phyloP scores from a whole-genome alignment of 1,284 basidiomycete genomes.

The Sporisorium graminicola region DNA sequence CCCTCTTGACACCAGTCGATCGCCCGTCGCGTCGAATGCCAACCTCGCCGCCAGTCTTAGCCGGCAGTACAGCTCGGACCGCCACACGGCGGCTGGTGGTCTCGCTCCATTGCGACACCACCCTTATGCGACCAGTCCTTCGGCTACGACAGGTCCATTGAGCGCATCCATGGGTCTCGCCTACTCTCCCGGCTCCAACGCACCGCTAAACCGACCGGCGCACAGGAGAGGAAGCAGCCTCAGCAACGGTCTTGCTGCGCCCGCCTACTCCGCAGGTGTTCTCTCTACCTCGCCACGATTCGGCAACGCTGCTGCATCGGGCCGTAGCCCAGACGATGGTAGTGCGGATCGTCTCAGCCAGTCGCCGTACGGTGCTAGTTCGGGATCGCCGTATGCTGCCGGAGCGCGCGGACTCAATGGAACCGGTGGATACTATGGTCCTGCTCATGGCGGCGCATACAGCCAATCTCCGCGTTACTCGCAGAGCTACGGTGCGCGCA shows the following conservation, averaged over 20 bases:
- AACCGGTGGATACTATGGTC: slow-evolving; percentile 37
- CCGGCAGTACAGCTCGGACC: slow-evolving; percentile 58
- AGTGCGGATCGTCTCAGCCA: slow-evolving; percentile 35
- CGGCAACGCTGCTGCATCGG: slow-evolving; percentile 20
- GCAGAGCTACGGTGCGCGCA: slow-evolving; percentile 38
- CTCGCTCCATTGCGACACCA: slow-evolving; percentile 52
- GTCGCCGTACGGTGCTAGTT: slow-evolving; percentile 35
- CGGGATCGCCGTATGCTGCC: slow-evolving; percentile 37
- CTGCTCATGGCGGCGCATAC: slow-evolving; percentile 39
- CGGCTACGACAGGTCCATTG: slow-evolving; percentile 48
- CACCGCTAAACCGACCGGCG: slow-evolving; percentile 46
- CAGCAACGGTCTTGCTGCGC: slow-evolving; percentile 52
- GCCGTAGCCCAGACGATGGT: slow-evolving; percentile 26
- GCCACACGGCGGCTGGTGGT: slow-evolving; percentile 27
- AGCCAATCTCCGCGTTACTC: slow-evolving; percentile 48
- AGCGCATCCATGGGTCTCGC: slow-evolving; percentile 56
- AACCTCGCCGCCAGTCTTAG: slow-evolving; percentile 43
- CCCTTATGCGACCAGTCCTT: slow-evolving; percentile 55
- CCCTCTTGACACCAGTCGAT: slow-evolving; percentile 38
- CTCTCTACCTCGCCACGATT: slow-evolving; percentile 53
- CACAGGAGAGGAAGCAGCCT: slow-evolving; percentile 54
- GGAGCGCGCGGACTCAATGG: slow-evolving; percentile 36
- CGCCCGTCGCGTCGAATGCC: slow-evolving; percentile 29
- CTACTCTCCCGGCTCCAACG: slow-evolving; percentile 56
- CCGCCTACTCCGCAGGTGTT: slow-evolving; percentile 35